These are phyloP conservation scores for Lipomyces chichibuensis DNA, from an alignment of 805 yeast genomes.

Conservation along the genomic window DNA sequence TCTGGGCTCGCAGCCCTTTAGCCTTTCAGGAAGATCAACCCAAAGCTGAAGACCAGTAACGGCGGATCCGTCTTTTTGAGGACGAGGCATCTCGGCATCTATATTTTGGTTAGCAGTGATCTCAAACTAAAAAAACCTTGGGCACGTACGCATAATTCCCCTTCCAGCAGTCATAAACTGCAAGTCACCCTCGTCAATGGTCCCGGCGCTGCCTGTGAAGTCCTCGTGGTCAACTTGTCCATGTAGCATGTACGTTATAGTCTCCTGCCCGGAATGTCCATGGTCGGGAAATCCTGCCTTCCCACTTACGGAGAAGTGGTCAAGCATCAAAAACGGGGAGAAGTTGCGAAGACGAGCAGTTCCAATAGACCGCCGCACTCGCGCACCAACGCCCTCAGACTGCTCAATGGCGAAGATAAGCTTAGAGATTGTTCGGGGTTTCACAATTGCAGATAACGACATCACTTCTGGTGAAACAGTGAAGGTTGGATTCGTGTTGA, in stretches of 20 bases:
- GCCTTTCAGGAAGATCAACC: constrained; percentile 75
- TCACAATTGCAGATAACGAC: constrained; percentile 20
- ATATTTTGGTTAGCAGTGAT: background rate
- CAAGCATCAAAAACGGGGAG: constrained; percentile 79
- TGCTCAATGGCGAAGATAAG: constrained; percentile 65
- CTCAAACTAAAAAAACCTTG: background rate
- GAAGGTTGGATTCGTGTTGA: constrained; percentile 3
- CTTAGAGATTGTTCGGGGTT: constrained; percentile 53
- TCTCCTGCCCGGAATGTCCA: constrained; percentile 82
- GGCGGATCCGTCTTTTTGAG: constrained; percentile 49
- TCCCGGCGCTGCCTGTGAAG: constrained; percentile 81
- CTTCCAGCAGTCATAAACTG: constrained; percentile 94
- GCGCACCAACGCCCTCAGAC: constrained; percentile 87
- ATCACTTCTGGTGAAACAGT: constrained; percentile 5
- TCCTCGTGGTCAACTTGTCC: constrained; percentile 82
- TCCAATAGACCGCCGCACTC: constrained; percentile 81
- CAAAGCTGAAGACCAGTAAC: constrained; percentile 78
- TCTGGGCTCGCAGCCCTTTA: constrained; percentile 68
- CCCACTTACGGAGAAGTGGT: constrained; percentile 67
- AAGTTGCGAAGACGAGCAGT: constrained; percentile 67
- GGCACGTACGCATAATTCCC: constrained; percentile 67
- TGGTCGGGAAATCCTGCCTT: constrained; percentile 79
- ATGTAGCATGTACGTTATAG: constrained; percentile 66
- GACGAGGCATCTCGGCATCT: constrained; percentile 75
- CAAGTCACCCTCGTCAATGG: constrained; percentile 77